Evolutionary conservation across 2,329 filamentous ascomycete species (phyloP).

Genomic region (Fusarium sp.): DNA sequence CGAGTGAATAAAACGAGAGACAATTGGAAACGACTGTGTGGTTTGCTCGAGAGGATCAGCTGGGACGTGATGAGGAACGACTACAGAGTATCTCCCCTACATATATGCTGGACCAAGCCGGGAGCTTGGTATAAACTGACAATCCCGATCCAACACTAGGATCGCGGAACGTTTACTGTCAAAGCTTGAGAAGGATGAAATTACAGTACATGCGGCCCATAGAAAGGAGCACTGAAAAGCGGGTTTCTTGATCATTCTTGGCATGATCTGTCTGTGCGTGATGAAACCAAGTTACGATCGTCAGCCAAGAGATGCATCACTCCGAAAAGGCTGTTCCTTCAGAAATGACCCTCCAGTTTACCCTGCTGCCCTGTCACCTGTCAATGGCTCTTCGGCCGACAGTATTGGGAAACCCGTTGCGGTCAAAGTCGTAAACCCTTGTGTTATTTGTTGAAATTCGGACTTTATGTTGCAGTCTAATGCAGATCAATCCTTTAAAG

Average conservation of each 20-base stretch:
- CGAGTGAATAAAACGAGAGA: not conserved
- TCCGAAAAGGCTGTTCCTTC: not conserved
- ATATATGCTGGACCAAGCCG: not conserved
- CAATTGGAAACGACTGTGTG: not conserved
- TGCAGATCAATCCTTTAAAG: not conserved
- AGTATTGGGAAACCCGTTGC: too few species aligned
- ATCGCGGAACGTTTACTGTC: not conserved
- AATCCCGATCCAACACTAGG: too few species aligned
- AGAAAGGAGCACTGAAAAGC: slow-evolving; percentile 3
- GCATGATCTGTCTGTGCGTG: not conserved
- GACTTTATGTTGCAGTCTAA: not conserved
- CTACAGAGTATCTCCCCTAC: not conserved
- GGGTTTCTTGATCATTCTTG: not conserved
- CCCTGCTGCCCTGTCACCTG: too few species aligned
- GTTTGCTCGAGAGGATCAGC: not conserved
- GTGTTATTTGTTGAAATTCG: too few species aligned
- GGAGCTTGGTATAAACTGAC: not conserved
- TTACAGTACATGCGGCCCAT: slow-evolving; percentile 6
- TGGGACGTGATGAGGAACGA: not conserved
- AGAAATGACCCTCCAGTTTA: not conserved
- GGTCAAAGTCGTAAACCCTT: not conserved
- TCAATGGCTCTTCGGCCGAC: not conserved
- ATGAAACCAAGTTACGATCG: not conserved
- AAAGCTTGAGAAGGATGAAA: not conserved
- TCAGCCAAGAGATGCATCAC: not conserved